Conservation (phyloP, 2,329 filamentous ascomycete genomes). For the Fusarium nelsonii region DNA sequence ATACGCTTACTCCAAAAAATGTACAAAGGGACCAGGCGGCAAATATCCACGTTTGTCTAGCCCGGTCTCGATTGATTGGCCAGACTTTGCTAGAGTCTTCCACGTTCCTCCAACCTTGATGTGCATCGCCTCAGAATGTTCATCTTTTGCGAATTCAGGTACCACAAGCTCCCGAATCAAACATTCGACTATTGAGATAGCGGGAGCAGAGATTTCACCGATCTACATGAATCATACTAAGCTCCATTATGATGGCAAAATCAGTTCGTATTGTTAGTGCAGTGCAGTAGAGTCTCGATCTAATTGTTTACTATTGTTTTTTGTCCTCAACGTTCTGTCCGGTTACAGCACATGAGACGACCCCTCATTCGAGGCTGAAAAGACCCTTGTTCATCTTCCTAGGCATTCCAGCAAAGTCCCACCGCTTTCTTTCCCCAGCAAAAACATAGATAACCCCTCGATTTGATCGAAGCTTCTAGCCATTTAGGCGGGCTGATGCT, state of each 20-base stretch:
- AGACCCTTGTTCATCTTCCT: constrained; percentile 37
- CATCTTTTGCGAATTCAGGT: constrained; percentile 36
- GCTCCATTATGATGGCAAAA: constrained; percentile 9
- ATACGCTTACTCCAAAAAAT: constrained; percentile 39
- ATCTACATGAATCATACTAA: constrained; percentile 29
- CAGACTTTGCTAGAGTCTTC: constrained; percentile 43
- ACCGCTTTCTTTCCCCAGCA: constrained; percentile 36
- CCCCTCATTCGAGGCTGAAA: constrained; percentile 43
- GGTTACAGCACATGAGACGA: background rate
- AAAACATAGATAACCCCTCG: constrained; percentile 20
- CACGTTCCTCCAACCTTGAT: constrained; percentile 33
- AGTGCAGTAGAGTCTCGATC: background rate
- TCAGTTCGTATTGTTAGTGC: background rate
- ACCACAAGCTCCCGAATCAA: constrained; percentile 39
- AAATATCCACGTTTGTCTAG: constrained; percentile 29
- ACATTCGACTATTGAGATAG: constrained; percentile 8
- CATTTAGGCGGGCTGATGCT: constrained; percentile 10
- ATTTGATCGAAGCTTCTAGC: constrained; percentile 46
- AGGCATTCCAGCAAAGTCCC: constrained; percentile 38
- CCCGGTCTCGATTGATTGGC: constrained; percentile 40
- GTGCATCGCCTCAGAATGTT: constrained; percentile 33
- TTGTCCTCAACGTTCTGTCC: constrained; percentile 8
- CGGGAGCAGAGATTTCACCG: constrained; percentile 16
- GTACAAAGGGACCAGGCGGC: constrained; percentile 36
- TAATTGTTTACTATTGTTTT: background rate